Evolutionary conservation across 1,284 basidiomycete genomes (phyloP).

Genomic region (Apiotrichum akiyoshidainum): DNA sequence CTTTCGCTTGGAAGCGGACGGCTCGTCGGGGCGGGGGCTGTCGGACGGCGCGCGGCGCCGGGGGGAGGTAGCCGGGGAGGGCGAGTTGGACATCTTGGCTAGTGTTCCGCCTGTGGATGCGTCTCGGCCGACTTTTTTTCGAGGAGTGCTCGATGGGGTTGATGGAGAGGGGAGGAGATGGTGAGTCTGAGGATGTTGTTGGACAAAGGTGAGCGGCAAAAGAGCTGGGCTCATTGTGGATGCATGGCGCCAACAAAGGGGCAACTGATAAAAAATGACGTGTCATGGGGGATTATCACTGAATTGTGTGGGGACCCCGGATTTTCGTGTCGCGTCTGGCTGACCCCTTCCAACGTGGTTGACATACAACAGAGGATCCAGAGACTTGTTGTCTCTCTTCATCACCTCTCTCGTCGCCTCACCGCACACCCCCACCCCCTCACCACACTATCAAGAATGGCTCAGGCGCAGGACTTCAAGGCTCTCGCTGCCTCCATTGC

Average conservation of each 20-base stretch:
- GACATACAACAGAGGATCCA: too few relatives aligned
- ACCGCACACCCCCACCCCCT: neutral
- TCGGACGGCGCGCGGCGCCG: constrained; percentile 6
- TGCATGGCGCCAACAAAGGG: too few relatives aligned
- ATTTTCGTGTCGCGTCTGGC: too few relatives aligned
- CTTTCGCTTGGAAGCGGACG: constrained; percentile 40
- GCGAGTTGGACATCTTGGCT: constrained; percentile 31
- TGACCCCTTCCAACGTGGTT: too few relatives aligned
- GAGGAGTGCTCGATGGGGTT: neutral
- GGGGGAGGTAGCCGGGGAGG: constrained; percentile 8
- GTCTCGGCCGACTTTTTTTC: constrained; percentile 7
- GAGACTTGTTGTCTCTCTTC: neutral
- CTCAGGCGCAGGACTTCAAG: constrained; percentile 25
- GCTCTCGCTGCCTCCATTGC: constrained; percentile 37
- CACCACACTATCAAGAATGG: constrained; percentile 1
- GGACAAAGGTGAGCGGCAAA: neutral
- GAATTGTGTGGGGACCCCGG: too few relatives aligned
- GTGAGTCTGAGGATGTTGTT: neutral
- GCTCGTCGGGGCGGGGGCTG: constrained; percentile 28
- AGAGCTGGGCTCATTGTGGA: too few relatives aligned
- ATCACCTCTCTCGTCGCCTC: neutral
- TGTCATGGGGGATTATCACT: too few relatives aligned
- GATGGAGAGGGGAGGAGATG: neutral
- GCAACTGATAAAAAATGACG: too few relatives aligned
- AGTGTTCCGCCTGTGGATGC: constrained; percentile 3